Evolutionary conservation across 352 stramenopile species (phyloP).

Genomic region (Pythium volutum): DNA sequence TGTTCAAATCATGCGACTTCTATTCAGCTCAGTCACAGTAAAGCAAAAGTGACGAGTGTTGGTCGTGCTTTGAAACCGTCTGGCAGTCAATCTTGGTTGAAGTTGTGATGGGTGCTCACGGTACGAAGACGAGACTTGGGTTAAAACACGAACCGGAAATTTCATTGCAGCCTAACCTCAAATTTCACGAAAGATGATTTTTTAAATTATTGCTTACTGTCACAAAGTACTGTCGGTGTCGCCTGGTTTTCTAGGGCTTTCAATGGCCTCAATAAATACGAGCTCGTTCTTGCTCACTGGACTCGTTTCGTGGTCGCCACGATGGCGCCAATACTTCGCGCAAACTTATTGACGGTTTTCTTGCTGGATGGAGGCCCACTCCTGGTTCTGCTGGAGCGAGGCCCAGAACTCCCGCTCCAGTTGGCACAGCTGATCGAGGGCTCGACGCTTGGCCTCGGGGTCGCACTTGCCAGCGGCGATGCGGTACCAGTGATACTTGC

Average conservation of each 20-base stretch:
- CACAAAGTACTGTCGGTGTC: too few relatives aligned
- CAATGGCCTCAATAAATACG: conserved; percentile 23
- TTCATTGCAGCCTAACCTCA: neutral
- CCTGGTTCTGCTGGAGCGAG: conserved; percentile 56
- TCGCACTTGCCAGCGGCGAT: conserved; percentile 65
- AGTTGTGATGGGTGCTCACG: conserved; percentile 27
- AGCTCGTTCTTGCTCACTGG: neutral
- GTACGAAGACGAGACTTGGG: too few relatives aligned
- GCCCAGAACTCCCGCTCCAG: conserved; percentile 64
- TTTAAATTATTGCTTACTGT: conserved; percentile 11
- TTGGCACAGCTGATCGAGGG: conserved; percentile 38
- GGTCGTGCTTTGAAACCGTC: conserved; percentile 6
- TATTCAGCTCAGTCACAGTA: neutral
- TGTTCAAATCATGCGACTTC: neutral
- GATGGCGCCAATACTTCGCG: neutral
- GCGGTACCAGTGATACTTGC: conserved; percentile 86
- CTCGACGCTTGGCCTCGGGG: conserved; percentile 39
- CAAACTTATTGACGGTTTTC: conserved; percentile 22
- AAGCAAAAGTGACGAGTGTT: conserved; percentile 2
- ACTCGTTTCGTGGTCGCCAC: neutral
- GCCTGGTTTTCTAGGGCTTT: too few relatives aligned
- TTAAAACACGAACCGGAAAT: too few relatives aligned
- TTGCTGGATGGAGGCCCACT: conserved; percentile 36
- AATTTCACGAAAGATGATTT: conserved; percentile 19
- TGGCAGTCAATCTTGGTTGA: conserved; percentile 14